Evolutionary conservation across 2,329 filamentous ascomycete species (phyloP), one percentile per base, ranked within the genome.

Genomic region (Cercospora sojina): DNA sequence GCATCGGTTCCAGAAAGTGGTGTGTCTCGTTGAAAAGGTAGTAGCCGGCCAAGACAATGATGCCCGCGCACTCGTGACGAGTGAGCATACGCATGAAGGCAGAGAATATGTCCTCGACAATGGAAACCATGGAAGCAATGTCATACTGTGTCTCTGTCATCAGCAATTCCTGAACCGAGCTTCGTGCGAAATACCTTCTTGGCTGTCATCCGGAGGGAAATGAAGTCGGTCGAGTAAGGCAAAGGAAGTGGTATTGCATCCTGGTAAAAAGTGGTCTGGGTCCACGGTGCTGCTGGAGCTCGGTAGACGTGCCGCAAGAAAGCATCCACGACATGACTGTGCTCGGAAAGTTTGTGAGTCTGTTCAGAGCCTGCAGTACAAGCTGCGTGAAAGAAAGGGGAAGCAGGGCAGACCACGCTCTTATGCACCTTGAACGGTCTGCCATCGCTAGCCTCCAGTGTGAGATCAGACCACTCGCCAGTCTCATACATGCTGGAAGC

Each of bases 371-470:
- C 63, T 1, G 25, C 29, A 1, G 57, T 58, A 38, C 65, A 67
- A 16, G 65, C 65, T 25, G 53, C 49, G 31, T 58, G 10, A 41
- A 67, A 64, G 57, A 59, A 67, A 5, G 51, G 57, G 5, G 25
- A 57, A 18, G 57, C 62, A n/a, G 58, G 35, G 10, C 65, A 67
- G 25, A 67, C 58, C n/a, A 67, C 41, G 13, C 6, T 47, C 49
- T 67, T 67, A 38, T 67, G 65, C 10, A 67, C 65, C 29, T 62
- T 56, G 51, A 64, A 64, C 10, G 13, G 23, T n/a, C 51, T 47
- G 20, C 29, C 25, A 16, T 16, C 49, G 16, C 5, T 18, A 2
- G 64, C 49, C n/a, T 62, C 35, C 35, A 67, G 31, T 3, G 27
- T 64, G 3, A 67, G 57, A 47, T 67, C 65, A 9, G 56, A 56